phyloP scores from a whole-genome alignment of 495 filamentous ascomycete genomes.

The Parathielavia hyrcaniae region DNA sequence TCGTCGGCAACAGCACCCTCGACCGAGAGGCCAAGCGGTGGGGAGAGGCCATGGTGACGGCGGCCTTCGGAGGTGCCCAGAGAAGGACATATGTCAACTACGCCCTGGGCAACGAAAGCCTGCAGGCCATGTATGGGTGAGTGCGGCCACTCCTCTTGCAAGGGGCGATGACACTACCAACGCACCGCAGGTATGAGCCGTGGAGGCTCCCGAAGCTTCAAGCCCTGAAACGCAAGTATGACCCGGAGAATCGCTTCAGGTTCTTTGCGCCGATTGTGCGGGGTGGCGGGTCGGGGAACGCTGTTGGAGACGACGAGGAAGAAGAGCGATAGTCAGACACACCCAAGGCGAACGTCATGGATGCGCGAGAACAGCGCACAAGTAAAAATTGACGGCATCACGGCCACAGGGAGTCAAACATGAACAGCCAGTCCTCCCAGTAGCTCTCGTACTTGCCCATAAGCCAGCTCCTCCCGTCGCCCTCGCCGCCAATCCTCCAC shows the following conservation, averaged over 20 bases:
- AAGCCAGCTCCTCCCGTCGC: conserved; percentile 41
- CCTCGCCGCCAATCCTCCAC: conserved; percentile 38
- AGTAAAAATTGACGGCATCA: conserved; percentile 9
- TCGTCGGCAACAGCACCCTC: not conserved
- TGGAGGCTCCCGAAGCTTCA: conserved; percentile 44
- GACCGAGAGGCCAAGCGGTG: not conserved
- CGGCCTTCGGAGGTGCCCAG: not conserved
- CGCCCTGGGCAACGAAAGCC: conserved; percentile 39
- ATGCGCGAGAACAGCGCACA: not conserved
- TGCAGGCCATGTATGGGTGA: conserved; percentile 43
- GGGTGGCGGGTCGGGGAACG: not conserved
- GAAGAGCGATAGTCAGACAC: too few relatives aligned
- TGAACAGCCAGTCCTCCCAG: conserved; percentile 44
- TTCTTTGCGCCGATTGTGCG: conserved; percentile 44
- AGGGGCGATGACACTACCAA: conserved; percentile 20
- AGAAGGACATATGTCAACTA: conserved; percentile 45
- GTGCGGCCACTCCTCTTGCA: conserved; percentile 16
- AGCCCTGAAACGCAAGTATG: conserved; percentile 49
- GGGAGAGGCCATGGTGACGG: not conserved
- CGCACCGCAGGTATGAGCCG: conserved; percentile 36
- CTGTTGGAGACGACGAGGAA: too few relatives aligned
- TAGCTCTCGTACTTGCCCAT: conserved; percentile 37
- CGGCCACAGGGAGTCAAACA: conserved; percentile 45
- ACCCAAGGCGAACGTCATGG: too few relatives aligned
- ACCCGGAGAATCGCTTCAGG: conserved; percentile 46